These are phyloP conservation scores for Neurospora hispaniola DNA, from an alignment of 495 filamentous ascomycete species.

Conservation along the genomic window DNA sequence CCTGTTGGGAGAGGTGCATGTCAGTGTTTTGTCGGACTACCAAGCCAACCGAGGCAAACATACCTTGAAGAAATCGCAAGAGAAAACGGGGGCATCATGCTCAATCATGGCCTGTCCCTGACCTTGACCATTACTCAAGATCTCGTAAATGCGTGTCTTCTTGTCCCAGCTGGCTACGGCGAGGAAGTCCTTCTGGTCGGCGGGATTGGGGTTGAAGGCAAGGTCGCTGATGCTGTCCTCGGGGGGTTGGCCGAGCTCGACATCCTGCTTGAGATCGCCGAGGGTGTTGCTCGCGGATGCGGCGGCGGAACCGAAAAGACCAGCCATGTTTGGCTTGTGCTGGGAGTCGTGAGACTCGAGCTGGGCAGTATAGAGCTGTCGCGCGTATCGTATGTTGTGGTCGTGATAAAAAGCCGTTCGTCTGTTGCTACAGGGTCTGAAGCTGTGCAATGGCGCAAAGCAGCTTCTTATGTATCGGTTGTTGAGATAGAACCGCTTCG, in stretches of 20 bases:
- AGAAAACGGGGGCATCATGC: slow-evolving; percentile 64
- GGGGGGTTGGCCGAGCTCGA: slow-evolving; percentile 63
- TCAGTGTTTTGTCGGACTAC: not conserved
- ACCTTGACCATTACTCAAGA: slow-evolving; percentile 56
- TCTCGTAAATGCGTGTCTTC: slow-evolving; percentile 83
- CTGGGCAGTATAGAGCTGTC: not conserved
- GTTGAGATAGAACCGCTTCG: not conserved
- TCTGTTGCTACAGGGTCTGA: not conserved
- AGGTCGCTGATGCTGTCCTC: slow-evolving; percentile 79
- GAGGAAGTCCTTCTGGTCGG: slow-evolving; percentile 52
- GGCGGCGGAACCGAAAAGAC: slow-evolving; percentile 53
- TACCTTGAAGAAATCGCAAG: slow-evolving; percentile 73
- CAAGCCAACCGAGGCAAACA: slow-evolving; percentile 13
- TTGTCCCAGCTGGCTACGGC: slow-evolving; percentile 88
- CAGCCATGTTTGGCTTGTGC: slow-evolving; percentile 38
- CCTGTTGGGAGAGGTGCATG: slow-evolving; percentile 21
- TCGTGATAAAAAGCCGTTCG: not conserved
- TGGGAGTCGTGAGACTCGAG: not conserved
- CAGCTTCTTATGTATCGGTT: not conserved
- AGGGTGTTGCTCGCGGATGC: slow-evolving; percentile 55
- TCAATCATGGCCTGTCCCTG: slow-evolving; percentile 62
- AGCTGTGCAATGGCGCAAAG: not conserved
- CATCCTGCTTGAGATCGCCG: slow-evolving; percentile 85
- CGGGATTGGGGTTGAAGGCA: slow-evolving; percentile 54
- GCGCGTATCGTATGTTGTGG: not conserved